Evolutionary conservation across 2,329 filamentous ascomycete species (phyloP), one percentile per base, ranked within the genome.

Genomic region (Thelonectria blattea): DNA sequence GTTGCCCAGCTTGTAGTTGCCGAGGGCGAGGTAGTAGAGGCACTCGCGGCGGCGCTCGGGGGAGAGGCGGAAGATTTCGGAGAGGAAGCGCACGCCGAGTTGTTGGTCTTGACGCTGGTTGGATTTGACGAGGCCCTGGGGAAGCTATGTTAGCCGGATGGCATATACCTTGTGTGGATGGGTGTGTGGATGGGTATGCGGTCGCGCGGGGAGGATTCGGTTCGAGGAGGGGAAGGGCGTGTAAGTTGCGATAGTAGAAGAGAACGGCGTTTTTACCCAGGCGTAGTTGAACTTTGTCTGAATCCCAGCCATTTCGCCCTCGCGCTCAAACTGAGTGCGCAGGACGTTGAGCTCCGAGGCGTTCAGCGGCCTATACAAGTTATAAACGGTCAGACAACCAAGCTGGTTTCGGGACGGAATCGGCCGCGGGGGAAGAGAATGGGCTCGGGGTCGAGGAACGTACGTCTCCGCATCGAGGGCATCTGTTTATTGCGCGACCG

Each of bases 241-340:
- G 27, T 9, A 37, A 37, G 41, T 20, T 30, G 27, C 27, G 41
- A 8, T 51, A 41, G 47, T 22, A 39, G 20, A 27, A 59, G 65
- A 14, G 45, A 46, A 42, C 45, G 10, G 41, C 46, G 49, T 30
- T 39, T 12, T 37, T 86, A 96, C 93, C 95, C 95, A 99, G 74
- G 95, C 94, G 78, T 94, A 98, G 87, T 99, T 99, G 86, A 99
- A 99, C 76, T 98, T 98, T 63, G 95, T 99, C 79, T 99, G 95
- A 42, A 99, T 87, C 61, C 94, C 93, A 62, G 97, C 94, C 82
- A 96, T 96, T 72, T 96, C 92, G 68, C 94, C 95, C 80, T 99
- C 95, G 75, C 97, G 97, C 75, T 98, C 94, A 76, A 95, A 99
- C 77, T 99, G 95, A 62, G 91, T 84, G 66, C 94, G 91, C 55